Conservation (phyloP, 805 yeast species). For the Candida glaebosa region DNA sequence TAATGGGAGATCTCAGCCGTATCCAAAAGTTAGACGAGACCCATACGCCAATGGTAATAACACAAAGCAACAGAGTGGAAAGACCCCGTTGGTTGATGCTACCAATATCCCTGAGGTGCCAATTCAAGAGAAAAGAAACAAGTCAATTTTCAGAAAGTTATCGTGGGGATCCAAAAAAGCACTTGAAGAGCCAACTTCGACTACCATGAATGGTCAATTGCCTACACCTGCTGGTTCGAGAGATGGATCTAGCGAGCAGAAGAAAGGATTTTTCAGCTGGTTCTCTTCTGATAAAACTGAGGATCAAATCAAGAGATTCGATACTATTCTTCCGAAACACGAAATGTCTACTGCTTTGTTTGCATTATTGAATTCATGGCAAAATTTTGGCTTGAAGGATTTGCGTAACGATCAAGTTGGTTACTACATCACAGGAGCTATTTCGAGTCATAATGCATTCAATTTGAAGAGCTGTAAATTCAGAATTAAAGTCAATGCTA, state of each 20-base stretch:
- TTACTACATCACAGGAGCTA: slow-evolving; percentile 54
- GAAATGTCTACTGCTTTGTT: slow-evolving; percentile 65
- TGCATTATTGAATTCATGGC: slow-evolving; percentile 65
- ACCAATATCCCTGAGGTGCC: slow-evolving; percentile 22
- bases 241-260: slow-evolving; percentile 23
- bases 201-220: slow-evolving; percentile 23
- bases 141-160: slow-evolving; percentile 46
- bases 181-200: slow-evolving; percentile 17
- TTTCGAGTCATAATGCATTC: slow-evolving; percentile 58
- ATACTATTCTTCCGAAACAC: slow-evolving; percentile 41
- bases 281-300: slow-evolving; percentile 28
- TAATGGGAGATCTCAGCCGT: slow-evolving; percentile 10
- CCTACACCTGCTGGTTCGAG: slow-evolving; percentile 36
- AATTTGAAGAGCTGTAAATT: slow-evolving; percentile 64
- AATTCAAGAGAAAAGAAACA: slow-evolving; percentile 25
- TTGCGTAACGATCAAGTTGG: slow-evolving; percentile 43
- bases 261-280: slow-evolving; percentile 36
- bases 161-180: slow-evolving; percentile 46
- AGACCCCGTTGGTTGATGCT: slow-evolving; percentile 34
- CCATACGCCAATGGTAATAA: slow-evolving; percentile 10
- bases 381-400: slow-evolving; percentile 62
- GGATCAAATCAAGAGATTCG: slow-evolving; percentile 30
- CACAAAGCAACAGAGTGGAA: slow-evolving; percentile 6
- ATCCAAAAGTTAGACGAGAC: slow-evolving; percentile 21
- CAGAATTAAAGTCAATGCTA: slow-evolving; percentile 47